Conservation (phyloP, 495 filamentous ascomycete species). For the Daldinia decipiens region DNA sequence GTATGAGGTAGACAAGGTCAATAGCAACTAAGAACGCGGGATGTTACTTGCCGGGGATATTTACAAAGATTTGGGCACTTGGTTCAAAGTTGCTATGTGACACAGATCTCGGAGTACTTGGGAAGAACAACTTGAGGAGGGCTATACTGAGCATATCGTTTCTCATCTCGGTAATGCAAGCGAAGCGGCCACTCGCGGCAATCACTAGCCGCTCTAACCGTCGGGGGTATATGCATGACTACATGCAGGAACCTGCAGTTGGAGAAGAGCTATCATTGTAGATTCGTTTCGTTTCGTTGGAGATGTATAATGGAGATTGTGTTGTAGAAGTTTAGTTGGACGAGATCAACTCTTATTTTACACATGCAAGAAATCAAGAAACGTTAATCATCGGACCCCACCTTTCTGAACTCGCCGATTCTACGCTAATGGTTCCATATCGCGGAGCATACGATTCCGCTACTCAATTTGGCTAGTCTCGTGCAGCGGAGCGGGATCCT, state of each 20-base stretch:
- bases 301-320: slow-evolving; percentile 12
- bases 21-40: slow-evolving; percentile 29
- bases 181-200: slow-evolving; percentile 13
- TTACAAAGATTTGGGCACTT: slow-evolving; percentile 7
- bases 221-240: slow-evolving; percentile 14
- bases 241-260: slow-evolving; percentile 29
- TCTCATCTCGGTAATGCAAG: slow-evolving; percentile 25
- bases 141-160: neutral
- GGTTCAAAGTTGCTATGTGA: slow-evolving; percentile 9
- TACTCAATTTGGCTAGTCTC: slow-evolving; percentile 48
- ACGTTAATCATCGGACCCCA: slow-evolving; percentile 3
- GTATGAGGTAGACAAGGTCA: slow-evolving; percentile 17
- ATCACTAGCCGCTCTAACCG: slow-evolving; percentile 21
- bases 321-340: slow-evolving; percentile 1
- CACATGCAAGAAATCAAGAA: slow-evolving; percentile 1
- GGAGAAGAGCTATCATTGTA: slow-evolving; percentile 4
- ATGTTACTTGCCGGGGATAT: slow-evolving; percentile 34
- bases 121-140: neutral
- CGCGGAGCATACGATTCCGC: slow-evolving; percentile 49
- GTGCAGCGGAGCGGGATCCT: slow-evolving; percentile 27
- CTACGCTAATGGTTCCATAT: slow-evolving; percentile 38
- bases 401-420: slow-evolving; percentile 13
- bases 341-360: neutral
- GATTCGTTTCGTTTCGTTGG: slow-evolving; percentile 1
- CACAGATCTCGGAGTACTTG: neutral